A percentile compares a stretch with the other conserved stretches of the same genome.
Conservation (phyloP, 192 early-diverging fungal genomes). For the Oehlia diaphana region DNA sequence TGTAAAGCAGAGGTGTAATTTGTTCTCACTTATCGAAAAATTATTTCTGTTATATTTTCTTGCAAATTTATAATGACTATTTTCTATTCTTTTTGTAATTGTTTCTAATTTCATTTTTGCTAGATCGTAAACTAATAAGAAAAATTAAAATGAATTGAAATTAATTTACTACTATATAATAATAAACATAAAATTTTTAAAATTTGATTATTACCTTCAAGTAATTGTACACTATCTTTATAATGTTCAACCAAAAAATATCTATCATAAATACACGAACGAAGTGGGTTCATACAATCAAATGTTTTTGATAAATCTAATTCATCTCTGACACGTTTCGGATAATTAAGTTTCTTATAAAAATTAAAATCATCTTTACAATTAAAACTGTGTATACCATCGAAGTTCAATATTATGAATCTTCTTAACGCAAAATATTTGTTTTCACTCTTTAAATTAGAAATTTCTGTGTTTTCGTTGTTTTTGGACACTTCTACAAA, state of each 20-base stretch:
- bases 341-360: too few relatives aligned
- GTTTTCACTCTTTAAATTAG: neutral
- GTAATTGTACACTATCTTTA: neutral
- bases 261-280: neutral
- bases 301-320: neutral
- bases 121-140: neutral
- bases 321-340: too few relatives aligned
- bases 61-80: neutral
- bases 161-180: neutral
- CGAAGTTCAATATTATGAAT: neutral
- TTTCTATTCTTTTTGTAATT: neutral
- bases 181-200: neutral
- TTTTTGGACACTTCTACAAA: neutral
- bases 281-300: neutral
- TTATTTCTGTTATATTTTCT: neutral
- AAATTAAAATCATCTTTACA: neutral
- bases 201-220: neutral
- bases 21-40: neutral
- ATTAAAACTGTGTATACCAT: neutral
- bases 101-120: neutral
- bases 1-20: neutral
- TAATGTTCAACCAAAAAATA: neutral
- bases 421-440: neutral
- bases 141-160: neutral
- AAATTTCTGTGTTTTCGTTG: neutral